Evolutionary conservation across 139 green algal species (phyloP).

Genomic region (Yamagishiella unicocca): DNA sequence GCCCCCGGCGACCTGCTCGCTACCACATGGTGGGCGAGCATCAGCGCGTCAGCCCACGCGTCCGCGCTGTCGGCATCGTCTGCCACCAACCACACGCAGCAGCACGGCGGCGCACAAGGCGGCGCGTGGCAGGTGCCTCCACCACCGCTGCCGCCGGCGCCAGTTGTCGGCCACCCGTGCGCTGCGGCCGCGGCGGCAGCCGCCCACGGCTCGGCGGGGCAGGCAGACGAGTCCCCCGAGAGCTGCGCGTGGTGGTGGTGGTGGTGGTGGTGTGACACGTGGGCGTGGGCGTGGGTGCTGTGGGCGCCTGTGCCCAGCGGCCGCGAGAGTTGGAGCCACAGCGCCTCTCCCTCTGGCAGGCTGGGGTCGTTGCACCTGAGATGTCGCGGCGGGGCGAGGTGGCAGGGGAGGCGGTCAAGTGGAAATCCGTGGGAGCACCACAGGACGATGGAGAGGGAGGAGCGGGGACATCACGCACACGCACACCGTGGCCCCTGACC

Average conservation of each 20-base stretch:
- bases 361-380: constrained; percentile 63
- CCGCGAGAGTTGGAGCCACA: constrained; percentile 71
- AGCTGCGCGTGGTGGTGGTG: neutral
- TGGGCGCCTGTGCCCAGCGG: neutral
- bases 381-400: neutral
- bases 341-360: constrained; percentile 69
- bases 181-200: neutral
- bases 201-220: no score
- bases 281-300: neutral
- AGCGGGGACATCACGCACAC: no score
- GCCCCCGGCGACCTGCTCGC: constrained; percentile 29
- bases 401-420: neutral
- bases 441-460: no score
- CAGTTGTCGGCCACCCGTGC: neutral
- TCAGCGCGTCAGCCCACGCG: constrained; percentile 76
- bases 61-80: constrained; percentile 75
- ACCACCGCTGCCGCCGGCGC: neutral
- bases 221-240: neutral
- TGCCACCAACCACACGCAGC: constrained; percentile 78
- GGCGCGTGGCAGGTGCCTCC: neutral
- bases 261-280: neutral
- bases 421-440: no score
- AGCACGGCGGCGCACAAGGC: constrained; percentile 9
- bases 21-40: constrained; percentile 60
- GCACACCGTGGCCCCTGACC: no score